A percentile compares a stretch with the other conserved stretches of the same genome.
These are phyloP conservation scores for Apiosordaria backusii DNA, from an alignment of 495 filamentous ascomycete species.

Conservation along the genomic window DNA sequence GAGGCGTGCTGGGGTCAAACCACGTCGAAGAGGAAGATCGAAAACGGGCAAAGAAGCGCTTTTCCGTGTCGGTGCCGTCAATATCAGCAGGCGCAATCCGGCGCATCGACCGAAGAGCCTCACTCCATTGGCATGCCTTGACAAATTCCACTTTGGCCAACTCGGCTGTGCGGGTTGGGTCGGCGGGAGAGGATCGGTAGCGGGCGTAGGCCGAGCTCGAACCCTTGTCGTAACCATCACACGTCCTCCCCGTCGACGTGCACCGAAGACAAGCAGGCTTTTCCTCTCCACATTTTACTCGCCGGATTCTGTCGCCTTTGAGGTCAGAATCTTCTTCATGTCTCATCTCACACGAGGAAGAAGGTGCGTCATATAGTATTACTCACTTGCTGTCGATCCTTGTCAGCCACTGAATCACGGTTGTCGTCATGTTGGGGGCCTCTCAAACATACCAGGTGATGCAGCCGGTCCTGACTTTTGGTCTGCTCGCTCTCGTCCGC, in stretches of 20 bases:
- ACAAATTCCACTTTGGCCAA: conserved; percentile 32
- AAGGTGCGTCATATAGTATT: neutral
- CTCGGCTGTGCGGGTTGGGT: conserved; percentile 22
- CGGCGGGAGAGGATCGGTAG: conserved; percentile 1
- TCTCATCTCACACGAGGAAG: no score
- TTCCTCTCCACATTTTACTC: conserved; percentile 43
- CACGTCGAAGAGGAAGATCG: conserved; percentile 13
- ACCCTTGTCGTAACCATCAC: conserved; percentile 39
- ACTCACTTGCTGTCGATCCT: conserved; percentile 25
- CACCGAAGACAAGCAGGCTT: conserved; percentile 41
- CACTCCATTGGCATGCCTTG: conserved; percentile 29
- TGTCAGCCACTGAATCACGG: neutral
- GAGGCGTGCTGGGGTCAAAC: conserved; percentile 9
- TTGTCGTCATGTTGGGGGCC: no score
- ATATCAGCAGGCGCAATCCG: conserved; percentile 35
- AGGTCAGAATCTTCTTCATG: neutral
- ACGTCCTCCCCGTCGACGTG: conserved; percentile 41
- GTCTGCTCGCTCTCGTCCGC: conserved; percentile 33
- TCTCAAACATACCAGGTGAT: conserved; percentile 29
- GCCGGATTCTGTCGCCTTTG: conserved; percentile 22
- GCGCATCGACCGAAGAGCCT: conserved; percentile 34
- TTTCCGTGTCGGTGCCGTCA: conserved; percentile 35
- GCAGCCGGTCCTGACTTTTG: conserved; percentile 34
- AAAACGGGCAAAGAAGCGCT: conserved; percentile 34
- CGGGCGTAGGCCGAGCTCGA: conserved; percentile 20